Percentiles rank a stretch among this genome's conserved stretches.
These are phyloP conservation scores for Kwoniella newhampshirensis DNA, from an alignment of 768 basidiomycete species.

Conservation along the genomic window DNA sequence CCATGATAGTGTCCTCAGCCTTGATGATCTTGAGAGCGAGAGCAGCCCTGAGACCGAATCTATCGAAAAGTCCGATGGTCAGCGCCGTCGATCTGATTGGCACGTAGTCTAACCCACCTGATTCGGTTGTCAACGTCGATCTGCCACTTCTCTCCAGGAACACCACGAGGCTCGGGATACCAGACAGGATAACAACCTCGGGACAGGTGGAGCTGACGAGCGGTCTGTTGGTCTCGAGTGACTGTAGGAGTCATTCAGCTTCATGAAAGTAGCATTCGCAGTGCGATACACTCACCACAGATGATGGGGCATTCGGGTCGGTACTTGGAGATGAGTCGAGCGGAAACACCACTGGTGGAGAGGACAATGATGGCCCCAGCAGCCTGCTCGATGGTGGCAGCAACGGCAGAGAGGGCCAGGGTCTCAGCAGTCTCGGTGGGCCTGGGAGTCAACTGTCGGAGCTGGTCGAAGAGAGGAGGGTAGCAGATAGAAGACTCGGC, in stretches of 20 bases:
- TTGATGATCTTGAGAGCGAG: constrained; percentile 80
- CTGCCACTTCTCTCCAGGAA: constrained; percentile 90
- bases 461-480: constrained; percentile 86
- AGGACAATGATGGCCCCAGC: constrained; percentile 94
- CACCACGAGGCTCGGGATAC: constrained; percentile 91
- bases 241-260: constrained; percentile 57
- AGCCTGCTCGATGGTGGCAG: constrained; percentile 90
- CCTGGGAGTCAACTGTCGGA: constrained; percentile 72
- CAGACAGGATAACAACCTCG: constrained; percentile 96
- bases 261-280: no score
- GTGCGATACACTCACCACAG: constrained; percentile 64
- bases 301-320: constrained; percentile 90
- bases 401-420: constrained; percentile 91
- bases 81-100: background rate
- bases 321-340: constrained; percentile 94
- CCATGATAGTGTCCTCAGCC: constrained; percentile 83
- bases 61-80: constrained; percentile 59
- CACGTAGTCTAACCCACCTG: constrained; percentile 56
- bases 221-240: constrained; percentile 91
- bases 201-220: constrained; percentile 94
- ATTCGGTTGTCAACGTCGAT: constrained; percentile 67
- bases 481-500: constrained; percentile 96
- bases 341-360: constrained; percentile 91
- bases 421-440: constrained; percentile 96
- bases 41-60: constrained; percentile 70